phyloP scores from a whole-genome alignment of 2,329 filamentous ascomycete species.

The Escovopsis sp. region DNA sequence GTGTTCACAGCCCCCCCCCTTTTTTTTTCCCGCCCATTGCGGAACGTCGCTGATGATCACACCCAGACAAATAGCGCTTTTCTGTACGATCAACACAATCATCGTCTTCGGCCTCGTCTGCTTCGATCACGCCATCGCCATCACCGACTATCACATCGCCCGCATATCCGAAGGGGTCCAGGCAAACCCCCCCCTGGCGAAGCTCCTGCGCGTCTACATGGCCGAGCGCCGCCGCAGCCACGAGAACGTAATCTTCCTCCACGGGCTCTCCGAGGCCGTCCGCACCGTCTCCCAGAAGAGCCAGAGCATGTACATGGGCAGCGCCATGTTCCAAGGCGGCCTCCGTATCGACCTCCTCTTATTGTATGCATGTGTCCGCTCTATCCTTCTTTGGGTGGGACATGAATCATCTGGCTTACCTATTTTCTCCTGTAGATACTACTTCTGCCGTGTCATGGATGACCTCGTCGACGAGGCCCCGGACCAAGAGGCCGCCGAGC shows the following conservation, averaged over 20 bases:
- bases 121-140: conserved; percentile 53
- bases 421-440: conserved; percentile 34
- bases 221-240: not conserved
- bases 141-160: conserved; percentile 31
- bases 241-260: not conserved
- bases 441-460: conserved; percentile 60
- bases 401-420: no score
- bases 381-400: no score
- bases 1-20: not conserved
- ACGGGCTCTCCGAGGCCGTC: conserved; percentile 33
- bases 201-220: not conserved
- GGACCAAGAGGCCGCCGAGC: conserved; percentile 15
- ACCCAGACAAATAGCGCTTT: conserved; percentile 50
- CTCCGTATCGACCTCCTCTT: conserved; percentile 54
- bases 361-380: conserved; percentile 26
- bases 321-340: conserved; percentile 51
- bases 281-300: conserved; percentile 47
- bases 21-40: no score
- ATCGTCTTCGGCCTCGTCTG: conserved; percentile 56
- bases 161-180: not conserved
- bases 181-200: not conserved
- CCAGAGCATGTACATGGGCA: conserved; percentile 60
- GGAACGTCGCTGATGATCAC: not conserved
- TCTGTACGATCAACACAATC: conserved; percentile 52
- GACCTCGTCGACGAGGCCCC: conserved; percentile 55